phyloP scores from a whole-genome alignment of 2,329 filamentous ascomycete species.

The Elsinoe ampelina region DNA sequence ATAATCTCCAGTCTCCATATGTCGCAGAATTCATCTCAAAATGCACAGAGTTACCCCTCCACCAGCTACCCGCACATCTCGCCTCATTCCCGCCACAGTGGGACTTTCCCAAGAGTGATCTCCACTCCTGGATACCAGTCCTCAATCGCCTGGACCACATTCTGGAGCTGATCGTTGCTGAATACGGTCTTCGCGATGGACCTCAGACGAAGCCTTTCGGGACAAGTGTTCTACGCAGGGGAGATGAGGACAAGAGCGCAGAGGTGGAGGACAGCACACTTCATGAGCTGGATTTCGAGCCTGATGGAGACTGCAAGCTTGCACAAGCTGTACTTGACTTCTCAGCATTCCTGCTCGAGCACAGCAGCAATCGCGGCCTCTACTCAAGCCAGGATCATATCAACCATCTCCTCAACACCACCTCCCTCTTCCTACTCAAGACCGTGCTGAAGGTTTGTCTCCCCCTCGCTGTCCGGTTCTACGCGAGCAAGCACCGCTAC shows the following conservation, averaged over 20 bases:
- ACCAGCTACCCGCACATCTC: conserved; percentile 68
- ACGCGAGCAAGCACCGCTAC: conserved; percentile 73
- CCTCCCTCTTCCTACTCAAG: conserved; percentile 68
- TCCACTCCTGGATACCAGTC: conserved; percentile 96
- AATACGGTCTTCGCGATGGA: conserved; percentile 69
- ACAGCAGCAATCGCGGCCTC: conserved; percentile 92
- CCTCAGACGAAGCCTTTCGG: conserved; percentile 72
- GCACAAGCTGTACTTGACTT: conserved; percentile 75
- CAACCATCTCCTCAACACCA: conserved; percentile 81
- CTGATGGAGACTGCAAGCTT: conserved; percentile 71
- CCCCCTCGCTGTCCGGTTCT: conserved; percentile 83
- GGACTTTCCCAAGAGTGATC: conserved; percentile 89
- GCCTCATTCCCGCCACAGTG: conserved; percentile 76
- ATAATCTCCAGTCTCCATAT: conserved; percentile 63
- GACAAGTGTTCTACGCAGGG: conserved; percentile 54
- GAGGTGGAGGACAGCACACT: conserved; percentile 27
- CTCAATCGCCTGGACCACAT: conserved; percentile 89
- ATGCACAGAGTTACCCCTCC: conserved; percentile 59
- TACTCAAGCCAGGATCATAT: conserved; percentile 89
- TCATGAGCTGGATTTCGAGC: conserved; percentile 46
- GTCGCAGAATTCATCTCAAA: conserved; percentile 69
- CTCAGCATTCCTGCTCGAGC: conserved; percentile 78
- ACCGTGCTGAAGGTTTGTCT: conserved; percentile 70
- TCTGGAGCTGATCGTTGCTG: conserved; percentile 68
- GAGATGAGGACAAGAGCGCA: conserved; percentile 41